These are phyloP conservation scores for Suhomyces prunicola DNA, from an alignment of 805 yeast species.

Conservation along the genomic window DNA sequence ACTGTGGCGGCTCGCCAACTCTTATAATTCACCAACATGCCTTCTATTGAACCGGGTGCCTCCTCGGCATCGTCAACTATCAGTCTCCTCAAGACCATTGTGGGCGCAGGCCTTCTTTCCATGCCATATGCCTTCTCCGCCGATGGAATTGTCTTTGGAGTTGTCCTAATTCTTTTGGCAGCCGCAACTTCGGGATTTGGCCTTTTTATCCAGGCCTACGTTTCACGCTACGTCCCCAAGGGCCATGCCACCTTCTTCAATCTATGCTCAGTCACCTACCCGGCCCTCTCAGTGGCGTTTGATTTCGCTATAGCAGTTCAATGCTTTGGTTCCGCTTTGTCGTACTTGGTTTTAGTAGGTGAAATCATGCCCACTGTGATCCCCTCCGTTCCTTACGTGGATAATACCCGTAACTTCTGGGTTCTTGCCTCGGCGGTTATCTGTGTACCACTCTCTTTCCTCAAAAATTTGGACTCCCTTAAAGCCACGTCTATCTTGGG, in stretches of 20 bases:
- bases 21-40: slow-evolving; percentile 9
- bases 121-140: slow-evolving; percentile 65
- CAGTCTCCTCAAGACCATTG: slow-evolving; percentile 53
- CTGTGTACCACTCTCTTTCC: slow-evolving; percentile 65
- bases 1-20: neutral
- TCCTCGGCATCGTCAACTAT: slow-evolving; percentile 56
- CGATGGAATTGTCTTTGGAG: slow-evolving; percentile 46
- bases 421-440: slow-evolving; percentile 46
- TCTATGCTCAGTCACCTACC: slow-evolving; percentile 57
- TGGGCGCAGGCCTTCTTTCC: slow-evolving; percentile 68
- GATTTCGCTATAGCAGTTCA: slow-evolving; percentile 68
- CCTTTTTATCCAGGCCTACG: slow-evolving; percentile 56
- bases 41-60: slow-evolving; percentile 33
- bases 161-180: slow-evolving; percentile 53
- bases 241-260: slow-evolving; percentile 72
- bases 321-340: slow-evolving; percentile 69
- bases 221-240: slow-evolving; percentile 46
- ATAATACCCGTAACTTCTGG: slow-evolving; percentile 52
- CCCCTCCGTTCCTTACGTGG: slow-evolving; percentile 18
- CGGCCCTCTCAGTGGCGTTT: slow-evolving; percentile 56
- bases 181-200: slow-evolving; percentile 70
- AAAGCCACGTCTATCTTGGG: slow-evolving; percentile 85
- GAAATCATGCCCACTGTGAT: slow-evolving; percentile 65
- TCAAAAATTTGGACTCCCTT: slow-evolving; percentile 74
- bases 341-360: slow-evolving; percentile 67